Percentiles rank a stretch among this genome's conserved stretches.
These are phyloP conservation scores for Fragosphaeria purpurea DNA, from an alignment of 2,329 filamentous ascomycete species.

Conservation along the genomic window DNA sequence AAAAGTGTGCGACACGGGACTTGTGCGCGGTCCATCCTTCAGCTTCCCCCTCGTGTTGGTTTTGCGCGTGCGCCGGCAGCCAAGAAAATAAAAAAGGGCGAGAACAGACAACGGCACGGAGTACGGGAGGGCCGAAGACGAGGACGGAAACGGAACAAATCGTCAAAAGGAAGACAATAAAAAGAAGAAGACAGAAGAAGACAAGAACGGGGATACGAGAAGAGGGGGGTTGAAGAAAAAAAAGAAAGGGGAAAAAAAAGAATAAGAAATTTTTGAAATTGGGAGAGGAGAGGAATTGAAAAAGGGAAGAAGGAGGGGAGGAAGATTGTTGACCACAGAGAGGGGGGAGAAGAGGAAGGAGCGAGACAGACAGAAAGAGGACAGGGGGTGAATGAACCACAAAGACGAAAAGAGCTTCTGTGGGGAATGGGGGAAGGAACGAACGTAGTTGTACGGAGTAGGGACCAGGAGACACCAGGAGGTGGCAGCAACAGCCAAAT, in stretches of 20 bases:
- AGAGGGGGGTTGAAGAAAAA: not conserved
- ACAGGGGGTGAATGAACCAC: not conserved
- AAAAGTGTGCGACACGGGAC: no score
- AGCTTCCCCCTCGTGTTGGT: no score
- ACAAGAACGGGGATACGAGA: not conserved
- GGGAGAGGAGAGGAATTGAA: not conserved
- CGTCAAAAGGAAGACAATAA: not conserved
- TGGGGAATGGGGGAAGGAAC: not conserved
- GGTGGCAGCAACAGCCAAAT: no score
- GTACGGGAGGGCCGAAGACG: no score
- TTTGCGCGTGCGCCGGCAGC: no score
- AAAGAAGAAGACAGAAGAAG: not conserved
- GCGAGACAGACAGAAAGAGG: not conserved
- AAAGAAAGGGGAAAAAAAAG: not conserved
- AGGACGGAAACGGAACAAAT: no score
- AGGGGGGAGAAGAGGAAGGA: not conserved
- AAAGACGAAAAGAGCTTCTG: not conserved
- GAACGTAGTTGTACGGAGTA: no score
- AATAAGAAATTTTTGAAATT: not conserved
- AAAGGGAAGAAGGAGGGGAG: not conserved
- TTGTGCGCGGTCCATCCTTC: no score
- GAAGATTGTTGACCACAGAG: no score
- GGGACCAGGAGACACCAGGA: no score
- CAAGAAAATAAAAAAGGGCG: no score
- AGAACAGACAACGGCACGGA: no score